Evolutionary conservation across 192 early-diverging fungal species (phyloP).

Genomic region (Linnemannia schmuckeri): DNA sequence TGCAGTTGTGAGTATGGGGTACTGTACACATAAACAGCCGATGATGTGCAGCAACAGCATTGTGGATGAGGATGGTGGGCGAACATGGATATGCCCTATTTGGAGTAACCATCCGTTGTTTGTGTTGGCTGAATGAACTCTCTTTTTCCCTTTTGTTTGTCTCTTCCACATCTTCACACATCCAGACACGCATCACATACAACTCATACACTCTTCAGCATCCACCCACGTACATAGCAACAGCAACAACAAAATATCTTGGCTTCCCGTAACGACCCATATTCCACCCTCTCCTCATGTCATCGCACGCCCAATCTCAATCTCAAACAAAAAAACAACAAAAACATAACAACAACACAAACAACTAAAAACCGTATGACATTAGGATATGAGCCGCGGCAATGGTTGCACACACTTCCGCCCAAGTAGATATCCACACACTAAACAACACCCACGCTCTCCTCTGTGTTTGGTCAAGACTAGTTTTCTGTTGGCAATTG

Average conservation of each 20-base stretch:
- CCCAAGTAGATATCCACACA: background rate
- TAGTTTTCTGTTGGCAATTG: background rate
- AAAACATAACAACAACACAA: background rate
- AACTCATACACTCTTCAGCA: background rate
- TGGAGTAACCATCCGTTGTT: background rate
- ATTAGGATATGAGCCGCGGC: background rate
- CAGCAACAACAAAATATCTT: background rate
- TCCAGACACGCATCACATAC: background rate
- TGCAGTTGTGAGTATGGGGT: too few relatives aligned
- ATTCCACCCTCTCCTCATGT: background rate
- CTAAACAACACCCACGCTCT: background rate
- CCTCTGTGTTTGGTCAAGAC: background rate
- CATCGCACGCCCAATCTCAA: background rate
- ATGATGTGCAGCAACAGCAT: too few relatives aligned
- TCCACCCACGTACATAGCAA: too few relatives aligned
- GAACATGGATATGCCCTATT: constrained; percentile 3
- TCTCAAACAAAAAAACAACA: background rate
- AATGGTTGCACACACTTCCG: background rate
- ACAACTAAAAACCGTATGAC: background rate
- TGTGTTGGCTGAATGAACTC: constrained; percentile 2
- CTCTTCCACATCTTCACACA: background rate
- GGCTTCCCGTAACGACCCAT: background rate
- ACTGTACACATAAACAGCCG: too few relatives aligned
- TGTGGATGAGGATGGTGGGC: background rate
- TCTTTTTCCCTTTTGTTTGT: background rate